These are phyloP conservation scores for Perkinsus marinus DNA, from an alignment of 169 alveolate species.

Conservation along the genomic window DNA sequence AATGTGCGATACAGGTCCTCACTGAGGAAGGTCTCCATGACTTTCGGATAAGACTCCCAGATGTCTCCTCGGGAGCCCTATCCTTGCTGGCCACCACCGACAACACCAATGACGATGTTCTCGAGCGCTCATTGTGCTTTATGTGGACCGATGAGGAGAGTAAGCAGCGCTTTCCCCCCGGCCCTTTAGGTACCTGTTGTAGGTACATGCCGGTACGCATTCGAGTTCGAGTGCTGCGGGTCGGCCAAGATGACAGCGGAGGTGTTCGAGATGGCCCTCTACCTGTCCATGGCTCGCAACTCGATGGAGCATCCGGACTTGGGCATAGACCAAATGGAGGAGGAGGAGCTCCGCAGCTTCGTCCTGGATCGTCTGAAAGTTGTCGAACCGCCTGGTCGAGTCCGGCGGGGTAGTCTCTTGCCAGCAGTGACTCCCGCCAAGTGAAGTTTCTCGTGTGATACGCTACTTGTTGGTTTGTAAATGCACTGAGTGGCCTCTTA, in stretches of 20 bases:
- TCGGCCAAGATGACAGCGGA: neutral
- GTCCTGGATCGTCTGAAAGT: neutral
- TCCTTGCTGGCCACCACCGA: neutral
- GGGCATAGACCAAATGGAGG: neutral
- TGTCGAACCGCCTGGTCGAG: neutral
- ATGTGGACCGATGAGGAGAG: neutral
- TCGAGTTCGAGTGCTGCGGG: neutral
- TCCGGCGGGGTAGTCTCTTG: neutral
- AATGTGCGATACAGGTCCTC: neutral
- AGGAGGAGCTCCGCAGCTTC: neutral
- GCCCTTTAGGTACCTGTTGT: neutral
- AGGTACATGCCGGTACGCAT: neutral
- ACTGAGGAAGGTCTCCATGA: neutral
- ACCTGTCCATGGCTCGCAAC: neutral
- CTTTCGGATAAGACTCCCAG: neutral
- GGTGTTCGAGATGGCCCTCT: neutral
- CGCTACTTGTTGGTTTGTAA: too few relatives aligned
- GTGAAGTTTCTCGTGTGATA: neutral
- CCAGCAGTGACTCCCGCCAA: neutral
- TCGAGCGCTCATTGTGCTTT: neutral
- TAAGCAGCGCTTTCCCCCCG: neutral
- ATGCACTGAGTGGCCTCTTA: too few relatives aligned
- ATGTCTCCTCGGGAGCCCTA: neutral
- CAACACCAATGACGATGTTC: neutral
- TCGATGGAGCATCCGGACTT: neutral